Evolutionary conservation across 2,329 filamentous ascomycete genomes (phyloP).

Genomic region (Phaeosphaeria sp.): DNA sequence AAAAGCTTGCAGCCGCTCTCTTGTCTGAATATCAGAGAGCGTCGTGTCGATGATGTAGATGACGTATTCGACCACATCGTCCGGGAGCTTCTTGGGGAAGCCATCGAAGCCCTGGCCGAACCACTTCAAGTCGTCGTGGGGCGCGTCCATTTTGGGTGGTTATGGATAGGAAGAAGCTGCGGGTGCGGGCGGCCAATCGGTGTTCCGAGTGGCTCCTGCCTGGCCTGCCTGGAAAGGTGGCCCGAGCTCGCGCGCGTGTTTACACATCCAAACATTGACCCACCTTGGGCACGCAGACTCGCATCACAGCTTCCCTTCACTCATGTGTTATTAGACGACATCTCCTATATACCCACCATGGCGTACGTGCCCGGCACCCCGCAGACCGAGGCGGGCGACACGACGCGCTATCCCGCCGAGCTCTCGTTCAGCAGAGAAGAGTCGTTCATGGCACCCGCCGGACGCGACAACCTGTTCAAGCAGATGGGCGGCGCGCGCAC

Average conservation of each 20-base stretch:
- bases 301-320: constrained; percentile 25
- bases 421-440: constrained; percentile 87
- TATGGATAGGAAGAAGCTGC: not conserved
- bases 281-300: constrained; percentile 16
- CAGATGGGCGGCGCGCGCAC: constrained; percentile 74
- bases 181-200: constrained; percentile 19
- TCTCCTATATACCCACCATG: constrained; percentile 39
- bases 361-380: constrained; percentile 77
- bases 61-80: constrained; percentile 87
- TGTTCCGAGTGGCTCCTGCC: constrained; percentile 21
- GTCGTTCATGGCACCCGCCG: constrained; percentile 80
- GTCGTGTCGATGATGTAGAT: constrained; percentile 72
- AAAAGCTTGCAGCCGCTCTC: constrained; percentile 72
- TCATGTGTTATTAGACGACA: constrained; percentile 35
- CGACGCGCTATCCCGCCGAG: constrained; percentile 73
- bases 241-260: constrained; percentile 13
- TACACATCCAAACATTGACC: constrained; percentile 25
- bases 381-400: constrained; percentile 82
- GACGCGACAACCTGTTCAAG: constrained; percentile 75
- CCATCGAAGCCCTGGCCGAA: constrained; percentile 70
- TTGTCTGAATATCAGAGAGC: constrained; percentile 62
- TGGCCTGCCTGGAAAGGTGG: constrained; percentile 12
- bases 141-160: constrained; percentile 40
- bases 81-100: constrained; percentile 73
- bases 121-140: constrained; percentile 66